These are phyloP conservation scores for Ilyonectria destructans DNA, from an alignment of 2,329 filamentous ascomycete genomes.

Conservation along the genomic window DNA sequence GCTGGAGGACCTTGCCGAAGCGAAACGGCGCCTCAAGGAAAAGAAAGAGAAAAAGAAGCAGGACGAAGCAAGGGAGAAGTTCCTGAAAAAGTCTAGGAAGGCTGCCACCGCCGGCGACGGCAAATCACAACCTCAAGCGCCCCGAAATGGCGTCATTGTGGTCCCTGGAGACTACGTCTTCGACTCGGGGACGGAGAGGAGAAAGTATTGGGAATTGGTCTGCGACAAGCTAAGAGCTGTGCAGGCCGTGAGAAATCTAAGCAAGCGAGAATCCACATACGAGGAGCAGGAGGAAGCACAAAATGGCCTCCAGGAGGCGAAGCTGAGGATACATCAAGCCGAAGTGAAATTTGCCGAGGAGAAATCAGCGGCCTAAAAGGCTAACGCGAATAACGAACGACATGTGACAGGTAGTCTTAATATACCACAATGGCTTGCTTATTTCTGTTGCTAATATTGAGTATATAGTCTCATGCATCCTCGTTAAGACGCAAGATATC, in stretches of 20 bases:
- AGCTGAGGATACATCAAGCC: conserved; percentile 56
- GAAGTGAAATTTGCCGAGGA: conserved; percentile 56
- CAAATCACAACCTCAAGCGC: conserved; percentile 43
- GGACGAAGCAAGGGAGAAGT: conserved; percentile 49
- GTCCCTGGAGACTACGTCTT: conserved; percentile 57
- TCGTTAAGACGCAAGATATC: conserved; percentile 61
- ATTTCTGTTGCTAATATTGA: conserved; percentile 40
- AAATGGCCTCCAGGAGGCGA: conserved; percentile 49
- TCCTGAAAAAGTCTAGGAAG: conserved; percentile 56
- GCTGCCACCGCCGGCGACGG: conserved; percentile 49
- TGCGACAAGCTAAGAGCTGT: conserved; percentile 61
- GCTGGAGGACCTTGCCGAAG: conserved; percentile 58
- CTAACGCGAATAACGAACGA: conserved; percentile 20
- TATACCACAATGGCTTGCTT: conserved; percentile 36
- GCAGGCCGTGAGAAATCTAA: conserved; percentile 55
- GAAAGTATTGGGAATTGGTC: conserved; percentile 59
- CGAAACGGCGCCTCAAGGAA: conserved; percentile 56
- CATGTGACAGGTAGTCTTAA: conserved; percentile 42
- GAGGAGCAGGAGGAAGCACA: conserved; percentile 52
- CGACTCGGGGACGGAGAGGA: conserved; percentile 50
- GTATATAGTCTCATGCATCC: conserved; percentile 40
- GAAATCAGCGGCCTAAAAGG: conserved; percentile 36
- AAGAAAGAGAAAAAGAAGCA: conserved; percentile 60
- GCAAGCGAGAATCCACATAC: conserved; percentile 44
- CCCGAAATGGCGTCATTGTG: conserved; percentile 54